Conservation (phyloP, 2,329 filamentous ascomycete species). For the Iodosphaeria phyllophila region DNA sequence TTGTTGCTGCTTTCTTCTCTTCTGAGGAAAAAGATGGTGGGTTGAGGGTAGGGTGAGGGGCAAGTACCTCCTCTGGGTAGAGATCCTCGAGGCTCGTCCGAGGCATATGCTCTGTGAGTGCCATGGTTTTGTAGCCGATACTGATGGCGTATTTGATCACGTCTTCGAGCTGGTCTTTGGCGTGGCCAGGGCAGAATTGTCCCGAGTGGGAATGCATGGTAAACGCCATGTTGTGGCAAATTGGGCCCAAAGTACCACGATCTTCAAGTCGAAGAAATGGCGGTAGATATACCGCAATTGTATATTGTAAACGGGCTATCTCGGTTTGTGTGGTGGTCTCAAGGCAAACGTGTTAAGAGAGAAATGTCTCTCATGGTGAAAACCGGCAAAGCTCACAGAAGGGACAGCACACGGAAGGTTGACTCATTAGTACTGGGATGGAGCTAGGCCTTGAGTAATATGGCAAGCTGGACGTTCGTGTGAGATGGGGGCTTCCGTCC, state of each 20-base stretch:
- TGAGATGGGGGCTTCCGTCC: too few species aligned
- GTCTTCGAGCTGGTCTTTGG: slow-evolving; percentile 67
- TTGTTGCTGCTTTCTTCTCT: too few species aligned
- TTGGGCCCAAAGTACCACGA: not conserved
- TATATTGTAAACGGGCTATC: too few species aligned
- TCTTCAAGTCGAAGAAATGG: not conserved
- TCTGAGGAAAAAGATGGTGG: slow-evolving; percentile 1
- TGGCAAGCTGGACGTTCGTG: too few species aligned
- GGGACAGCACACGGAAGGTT: too few species aligned
- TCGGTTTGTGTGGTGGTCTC: too few species aligned
- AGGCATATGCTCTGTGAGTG: slow-evolving; percentile 90
- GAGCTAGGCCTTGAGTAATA: too few species aligned
- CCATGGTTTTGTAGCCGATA: slow-evolving; percentile 65
- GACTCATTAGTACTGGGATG: too few species aligned
- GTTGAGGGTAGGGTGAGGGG: slow-evolving; percentile 1
- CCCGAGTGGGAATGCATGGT: slow-evolving; percentile 97
- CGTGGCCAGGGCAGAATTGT: slow-evolving; percentile 87
- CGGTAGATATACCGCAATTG: not conserved
- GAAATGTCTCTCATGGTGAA: too few species aligned
- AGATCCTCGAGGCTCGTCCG: slow-evolving; percentile 54
- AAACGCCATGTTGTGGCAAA: slow-evolving; percentile 56
- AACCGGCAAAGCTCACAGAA: too few species aligned
- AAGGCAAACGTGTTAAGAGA: too few species aligned
- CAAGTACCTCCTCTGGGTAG: slow-evolving; percentile 71
- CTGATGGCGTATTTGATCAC: slow-evolving; percentile 63